Evolutionary conservation across 805 yeast species (phyloP).

Genomic region (Brettanomyces bruxellensis): DNA sequence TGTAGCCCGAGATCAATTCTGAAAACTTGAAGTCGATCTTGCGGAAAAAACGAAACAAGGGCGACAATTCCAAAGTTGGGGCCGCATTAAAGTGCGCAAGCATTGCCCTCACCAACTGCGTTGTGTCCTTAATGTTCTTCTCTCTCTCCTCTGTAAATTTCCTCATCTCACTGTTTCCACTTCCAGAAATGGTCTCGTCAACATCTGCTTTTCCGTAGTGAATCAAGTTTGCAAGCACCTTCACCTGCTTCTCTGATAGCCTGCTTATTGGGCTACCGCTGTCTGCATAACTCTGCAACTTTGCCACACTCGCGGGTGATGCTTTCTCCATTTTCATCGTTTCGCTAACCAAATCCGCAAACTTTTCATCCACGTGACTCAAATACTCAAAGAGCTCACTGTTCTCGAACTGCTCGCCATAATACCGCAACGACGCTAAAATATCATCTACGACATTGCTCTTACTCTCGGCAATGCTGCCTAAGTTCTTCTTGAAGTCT

Average conservation of each 20-base stretch:
- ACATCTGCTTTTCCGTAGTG: background rate
- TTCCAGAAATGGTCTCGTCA: background rate
- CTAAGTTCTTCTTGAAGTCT: constrained; percentile 11
- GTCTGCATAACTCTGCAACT: constrained; percentile 9
- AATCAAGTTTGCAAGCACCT: background rate
- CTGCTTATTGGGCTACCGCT: constrained; percentile 5
- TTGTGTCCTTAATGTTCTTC: background rate
- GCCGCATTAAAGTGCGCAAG: constrained; percentile 17
- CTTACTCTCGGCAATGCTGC: constrained; percentile 5
- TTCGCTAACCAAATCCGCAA: constrained; percentile 13
- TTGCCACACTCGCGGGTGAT: constrained; percentile 8
- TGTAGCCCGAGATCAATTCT: constrained; percentile 11
- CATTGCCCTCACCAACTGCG: constrained; percentile 9
- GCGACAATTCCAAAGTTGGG: constrained; percentile 13
- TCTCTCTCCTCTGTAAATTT: background rate
- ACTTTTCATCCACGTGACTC: constrained; percentile 11
- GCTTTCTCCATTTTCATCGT: constrained; percentile 8
- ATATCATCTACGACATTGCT: constrained; percentile 14
- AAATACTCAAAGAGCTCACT: constrained; percentile 15
- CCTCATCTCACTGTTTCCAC: background rate
- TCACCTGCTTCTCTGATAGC: background rate
- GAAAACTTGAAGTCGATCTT: constrained; percentile 19
- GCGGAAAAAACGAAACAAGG: constrained; percentile 14
- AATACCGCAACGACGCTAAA: constrained; percentile 11
- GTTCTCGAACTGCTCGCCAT: constrained; percentile 9